Base-by-base conservation (phyloP, 495 filamentous ascomycete genomes). In the Penicillium diatomitis region DNA sequence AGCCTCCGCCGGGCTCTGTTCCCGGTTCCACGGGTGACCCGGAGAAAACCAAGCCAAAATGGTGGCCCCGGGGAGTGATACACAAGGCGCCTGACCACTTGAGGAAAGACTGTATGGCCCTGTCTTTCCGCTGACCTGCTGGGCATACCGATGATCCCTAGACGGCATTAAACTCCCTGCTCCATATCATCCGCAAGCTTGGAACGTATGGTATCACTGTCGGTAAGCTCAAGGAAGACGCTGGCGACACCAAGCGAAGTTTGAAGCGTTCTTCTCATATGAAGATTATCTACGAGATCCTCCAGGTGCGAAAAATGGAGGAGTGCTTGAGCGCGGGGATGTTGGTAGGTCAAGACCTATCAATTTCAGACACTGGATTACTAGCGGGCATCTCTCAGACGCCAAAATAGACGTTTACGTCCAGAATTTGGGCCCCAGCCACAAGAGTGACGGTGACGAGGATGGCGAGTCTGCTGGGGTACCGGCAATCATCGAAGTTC, bases 41-140 rank as follows among this genome's bases (percentile, higher is more conserved):
- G 3, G 74, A 85, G 38, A 68, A 72, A 32, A 83, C 76, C 39
- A 79, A 79, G 32, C 90, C 90, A 7, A 72, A 73, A 11, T 96
- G 88, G 87, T 96, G 90, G 90, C 88, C 88, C 0, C 71, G 74
- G 12, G 57, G 59, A 49, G 61, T 66, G 31, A 71, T 79, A 29
- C 88, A 92, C 64, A 86, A 78, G 57, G 90, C 95, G 68, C 89
- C 90, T 0, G 88, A 95, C 55, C 90, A 96, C 63, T 55, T 90
- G 32, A 72, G 74, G 54, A 95, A 86, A 70, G 76, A 78, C 49
- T 81, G 88, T 92, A 67, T 65, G 79, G 44, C 32, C 6, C 31
- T 10, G 2, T 0, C 31, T 6, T 37, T 9, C 9, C 8, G 4
- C 9, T 27, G 8, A 11, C n/a, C n/a, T 20, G 12, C 8, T 38